A percentile compares a stretch with the other conserved stretches of the same genome.
Evolutionary conservation across 805 yeast species (phyloP).

Genomic region (Candida alai): DNA sequence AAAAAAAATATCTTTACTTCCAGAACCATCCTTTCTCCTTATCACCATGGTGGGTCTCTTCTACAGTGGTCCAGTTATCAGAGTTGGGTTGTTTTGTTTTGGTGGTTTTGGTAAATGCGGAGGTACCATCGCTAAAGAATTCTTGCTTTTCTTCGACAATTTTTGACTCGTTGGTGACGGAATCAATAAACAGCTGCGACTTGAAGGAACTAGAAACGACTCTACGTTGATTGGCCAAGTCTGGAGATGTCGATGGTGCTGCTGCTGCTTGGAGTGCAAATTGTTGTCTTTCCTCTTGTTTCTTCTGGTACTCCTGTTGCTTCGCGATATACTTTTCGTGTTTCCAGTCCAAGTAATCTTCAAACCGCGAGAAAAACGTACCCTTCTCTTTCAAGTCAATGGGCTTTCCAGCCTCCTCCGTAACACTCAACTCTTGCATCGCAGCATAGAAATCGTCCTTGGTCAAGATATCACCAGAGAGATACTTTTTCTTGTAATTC

Average conservation of each 20-base stretch:
- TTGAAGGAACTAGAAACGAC: conserved; percentile 28
- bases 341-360: conserved; percentile 66
- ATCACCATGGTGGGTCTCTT: conserved; percentile 17
- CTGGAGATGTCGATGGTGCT: no score
- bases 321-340: conserved; percentile 40
- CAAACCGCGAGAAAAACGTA: conserved; percentile 59
- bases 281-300: neutral
- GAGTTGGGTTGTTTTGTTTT: conserved; percentile 34
- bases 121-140: conserved; percentile 35
- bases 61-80: conserved; percentile 28
- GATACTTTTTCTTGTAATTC: conserved; percentile 21
- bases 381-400: conserved; percentile 49
- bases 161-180: conserved; percentile 25
- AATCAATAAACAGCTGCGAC: conserved; percentile 21
- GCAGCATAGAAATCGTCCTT: conserved; percentile 56
- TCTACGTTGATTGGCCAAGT: conserved; percentile 4
- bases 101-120: conserved; percentile 24
- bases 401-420: conserved; percentile 13
- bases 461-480: conserved; percentile 36
- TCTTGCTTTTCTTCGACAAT: conserved; percentile 31
- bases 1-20: no score
- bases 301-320: conserved; percentile 7
- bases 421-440: conserved; percentile 9
- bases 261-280: no score
- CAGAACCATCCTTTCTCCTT: conserved; percentile 13